Evolutionary conservation across 2,329 filamentous ascomycete genomes (phyloP).

Genomic region (Intubia oerlemansii): DNA sequence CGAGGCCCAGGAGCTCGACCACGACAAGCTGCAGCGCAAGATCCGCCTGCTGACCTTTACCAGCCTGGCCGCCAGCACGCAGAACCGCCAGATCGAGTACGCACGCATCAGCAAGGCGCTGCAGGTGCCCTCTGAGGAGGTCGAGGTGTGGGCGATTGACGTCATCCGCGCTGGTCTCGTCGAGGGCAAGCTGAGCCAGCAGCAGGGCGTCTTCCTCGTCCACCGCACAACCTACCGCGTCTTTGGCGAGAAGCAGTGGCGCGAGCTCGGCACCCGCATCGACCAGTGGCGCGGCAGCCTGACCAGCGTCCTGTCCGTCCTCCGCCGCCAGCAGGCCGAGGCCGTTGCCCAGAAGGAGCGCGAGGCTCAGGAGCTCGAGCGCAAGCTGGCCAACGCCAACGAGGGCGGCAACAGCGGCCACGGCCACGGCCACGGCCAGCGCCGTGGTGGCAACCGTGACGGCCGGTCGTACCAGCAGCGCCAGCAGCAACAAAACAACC

Average conservation of each 20-base stretch:
- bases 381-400: slow-evolving; percentile 22
- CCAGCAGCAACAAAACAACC: slow-evolving; percentile 13
- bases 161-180: slow-evolving; percentile 89
- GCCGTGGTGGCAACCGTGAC: slow-evolving; percentile 2
- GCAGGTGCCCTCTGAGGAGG: slow-evolving; percentile 61
- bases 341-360: slow-evolving; percentile 60
- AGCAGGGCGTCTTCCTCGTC: slow-evolving; percentile 81
- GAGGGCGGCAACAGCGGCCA: slow-evolving; percentile 14
- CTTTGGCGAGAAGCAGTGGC: slow-evolving; percentile 96
- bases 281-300: slow-evolving; percentile 82
- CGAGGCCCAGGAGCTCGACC: slow-evolving; percentile 52
- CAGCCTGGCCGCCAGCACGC: slow-evolving; percentile 64
- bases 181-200: slow-evolving; percentile 88
- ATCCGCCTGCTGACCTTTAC: slow-evolving; percentile 90
- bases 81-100: slow-evolving; percentile 77
- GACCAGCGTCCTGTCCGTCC: slow-evolving; percentile 53
- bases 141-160: slow-evolving; percentile 98
- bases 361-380: slow-evolving; percentile 49
- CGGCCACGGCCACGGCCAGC: slow-evolving; percentile 10
- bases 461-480: slow-evolving; percentile 5
- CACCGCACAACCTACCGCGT: slow-evolving; percentile 93
- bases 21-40: slow-evolving; percentile 66
- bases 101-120: slow-evolving; percentile 64
- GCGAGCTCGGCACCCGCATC: slow-evolving; percentile 73
- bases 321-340: slow-evolving; percentile 63